Base-by-base conservation (phyloP, 1,284 basidiomycete genomes). In the Grifola frondosa region DNA sequence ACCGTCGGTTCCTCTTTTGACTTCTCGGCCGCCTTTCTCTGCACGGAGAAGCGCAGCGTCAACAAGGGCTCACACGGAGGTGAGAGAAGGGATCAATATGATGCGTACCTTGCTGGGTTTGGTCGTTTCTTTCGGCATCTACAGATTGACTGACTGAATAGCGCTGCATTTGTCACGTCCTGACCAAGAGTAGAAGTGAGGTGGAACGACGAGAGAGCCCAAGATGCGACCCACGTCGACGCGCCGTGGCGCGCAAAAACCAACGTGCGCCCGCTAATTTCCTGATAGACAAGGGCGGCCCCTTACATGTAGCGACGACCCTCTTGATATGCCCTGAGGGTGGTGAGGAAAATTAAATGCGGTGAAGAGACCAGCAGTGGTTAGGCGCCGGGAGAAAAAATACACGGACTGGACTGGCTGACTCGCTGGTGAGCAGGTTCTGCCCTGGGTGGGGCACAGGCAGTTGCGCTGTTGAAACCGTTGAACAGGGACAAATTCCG, bases 41-140 rank as follows among this genome's bases (percentile, higher is more conserved):
- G 61, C 46, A 39, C 43, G 48, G 28, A 44, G 31, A 42, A 32
- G 32, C 46, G 47, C 42, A 49, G 49, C 40, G 42, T 37, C 21
- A 39, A 13, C 26, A 26, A 47, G 29, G 40, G 42, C 31, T 44
- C 39, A 51, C 45, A 51, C 10, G 20, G 37, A 12, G 19, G 15
- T 10, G 37, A 17, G 8, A 8, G 25, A 30, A 33, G 39, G 37
- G 37, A 40, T 30, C 29, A 31, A 32, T 42, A n/a, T n/a, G 46
- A 56, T 33, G 65, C 75, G 57, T 50, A 87, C 88, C 75, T 85
- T 90, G 56, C 83, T 90, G 53, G 83, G 65, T 70, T 88, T 88
- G 47, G 81, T 74, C 45, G 78, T 69, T 69, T 86, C 87, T 65
- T 90, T 91, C 59, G 88, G 89, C 88, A 92, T 92, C 81, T 84